Base-by-base conservation (phyloP, 768 basidiomycete species). In the Sporobolomyces roseus region DNA sequence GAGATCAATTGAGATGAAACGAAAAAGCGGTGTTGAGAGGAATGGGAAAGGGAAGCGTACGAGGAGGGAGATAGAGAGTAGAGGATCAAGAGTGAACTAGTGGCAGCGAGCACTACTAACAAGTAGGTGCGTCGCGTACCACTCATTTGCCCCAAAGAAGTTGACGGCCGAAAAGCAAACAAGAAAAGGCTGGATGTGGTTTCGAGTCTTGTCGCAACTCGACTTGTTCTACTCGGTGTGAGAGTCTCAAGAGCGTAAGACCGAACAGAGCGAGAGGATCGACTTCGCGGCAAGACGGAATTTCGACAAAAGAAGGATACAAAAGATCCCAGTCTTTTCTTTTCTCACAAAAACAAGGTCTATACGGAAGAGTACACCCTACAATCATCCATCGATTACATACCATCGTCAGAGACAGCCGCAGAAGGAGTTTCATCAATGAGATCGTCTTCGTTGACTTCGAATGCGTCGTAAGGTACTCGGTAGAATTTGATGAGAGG, bases 401-500 rank as follows among this genome's bases (percentile, higher is more conserved):
- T 43, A 21, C 67, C 63, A 41, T 48, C 33, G 30, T 60, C 68
- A 17, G 68, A 69, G 14, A 52, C 51, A 16, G 52, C 52, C 21
- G 41, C 58, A 17, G 63, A 61, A 27, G 67, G 49, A 4, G 43
- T 50, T 7, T 51, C 51, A 23, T 64, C 62, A 58, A 61, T 33
- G 61, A 55, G 54, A 25, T 80, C 80, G 61, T 90, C 90, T 46
- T 91, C 91, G 68, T 88, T 87, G 12, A 83, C 86, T 23, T 88
- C 88, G 79, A 98, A 96, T 21, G 93, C 86, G 60, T 86, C 85
- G 75, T 85, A 79, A 4, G 94, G 94, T n/a, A 98, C 91, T 55
- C 89, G 83, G 80, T 97, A 99, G 41, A 99, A 80, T 63, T 93
- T 89, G 78, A 97, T 87, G 75, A 94, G 88, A 59, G 93, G 89